Base-by-base conservation (phyloP, 129 eudicot species). In the Tagetes erecta region DNA sequence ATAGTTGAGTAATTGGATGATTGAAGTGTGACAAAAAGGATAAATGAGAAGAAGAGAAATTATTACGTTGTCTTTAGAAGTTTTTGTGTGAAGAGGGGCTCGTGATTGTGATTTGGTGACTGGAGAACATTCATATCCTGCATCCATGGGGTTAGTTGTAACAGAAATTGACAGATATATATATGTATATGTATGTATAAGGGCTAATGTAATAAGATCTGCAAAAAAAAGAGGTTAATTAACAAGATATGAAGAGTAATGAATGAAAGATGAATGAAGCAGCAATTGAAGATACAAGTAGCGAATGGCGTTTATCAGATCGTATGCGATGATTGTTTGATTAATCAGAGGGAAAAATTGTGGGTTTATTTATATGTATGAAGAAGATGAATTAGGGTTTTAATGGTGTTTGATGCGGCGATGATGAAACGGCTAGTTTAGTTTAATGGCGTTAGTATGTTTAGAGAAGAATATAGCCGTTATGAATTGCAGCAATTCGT, bases 71-170 rank as follows among this genome's bases (percentile, higher is more conserved):
- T 55, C 92, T 67, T 80, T 71, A 33, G 87, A 89, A 64, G 37
- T 82, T 75, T 52, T 80, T 27, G 87, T 70, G 6, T 78, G 89
- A 49, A 86, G 86, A 6, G 89, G 89, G 81, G 70, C 68, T 62
- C 87, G 56, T 3, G 84, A 83, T 33, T 74, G 75, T 31, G 79
- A 56, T 80, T 87, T 84, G 80, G 31, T 74, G 14, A 79, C 64
- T 6, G 81, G 69, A 72, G 86, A 82, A 57, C 52, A 66, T 3
- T 47, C 62, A 13, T 63, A 79, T 64, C 88, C 92, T 87, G 92
- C 84, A 76, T 82, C 92, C 92, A 87, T 87, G 64, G 62, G 7
- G 80, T 82, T 70, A 82, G 67, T 55, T 56, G 70, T 42, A 80
- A 74, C 45, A 66, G 59, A 79, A 20, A 20, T 20, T 20, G 27